Evolutionary conservation across 1,139 yeast genomes (phyloP).

Genomic region (Debaryomyces robertsiae): DNA sequence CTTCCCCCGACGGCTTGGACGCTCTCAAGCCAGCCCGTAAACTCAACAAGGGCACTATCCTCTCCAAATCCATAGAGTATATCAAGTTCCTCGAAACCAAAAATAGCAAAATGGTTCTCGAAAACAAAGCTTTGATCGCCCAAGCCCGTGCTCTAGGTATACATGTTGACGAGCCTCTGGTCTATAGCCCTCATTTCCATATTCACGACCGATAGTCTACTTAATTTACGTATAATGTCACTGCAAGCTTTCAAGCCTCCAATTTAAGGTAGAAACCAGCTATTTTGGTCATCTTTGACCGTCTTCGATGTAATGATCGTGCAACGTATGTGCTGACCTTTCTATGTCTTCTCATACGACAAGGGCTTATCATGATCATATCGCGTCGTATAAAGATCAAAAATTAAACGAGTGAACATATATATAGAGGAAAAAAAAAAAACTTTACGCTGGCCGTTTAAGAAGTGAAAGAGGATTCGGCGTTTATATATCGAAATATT

Average conservation of each 20-base stretch:
- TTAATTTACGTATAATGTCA: too few species aligned
- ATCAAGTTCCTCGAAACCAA: slow-evolving; percentile 46
- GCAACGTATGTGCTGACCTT: slow-evolving; percentile 1
- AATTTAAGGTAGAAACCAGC: too few species aligned
- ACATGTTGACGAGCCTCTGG: slow-evolving; percentile 16
- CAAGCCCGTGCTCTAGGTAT: slow-evolving; percentile 32
- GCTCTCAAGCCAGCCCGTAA: slow-evolving; percentile 51
- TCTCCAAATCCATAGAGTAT: slow-evolving; percentile 48
- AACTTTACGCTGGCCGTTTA: neutral
- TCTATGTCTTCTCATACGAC: slow-evolving; percentile 5
- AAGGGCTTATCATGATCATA: neutral
- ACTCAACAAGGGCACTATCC: slow-evolving; percentile 47
- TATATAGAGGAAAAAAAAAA: neutral
- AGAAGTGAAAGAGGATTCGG: too few species aligned
- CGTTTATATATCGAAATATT: neutral
- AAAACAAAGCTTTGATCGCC: slow-evolving; percentile 34
- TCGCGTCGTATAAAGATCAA: slow-evolving; percentile 10
- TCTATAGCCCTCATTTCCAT: neutral
- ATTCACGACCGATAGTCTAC: too few species aligned
- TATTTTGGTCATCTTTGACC: too few species aligned
- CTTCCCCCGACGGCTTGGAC: slow-evolving; percentile 30
- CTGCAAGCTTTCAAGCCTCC: too few species aligned
- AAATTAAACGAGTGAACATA: slow-evolving; percentile 2
- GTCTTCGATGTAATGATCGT: neutral
- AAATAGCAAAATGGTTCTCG: slow-evolving; percentile 37